Percentiles rank a stretch among this genome's conserved stretches.
phyloP scores from a whole-genome alignment of 2,329 filamentous ascomycete species.

The Verticillium tricorpus region DNA sequence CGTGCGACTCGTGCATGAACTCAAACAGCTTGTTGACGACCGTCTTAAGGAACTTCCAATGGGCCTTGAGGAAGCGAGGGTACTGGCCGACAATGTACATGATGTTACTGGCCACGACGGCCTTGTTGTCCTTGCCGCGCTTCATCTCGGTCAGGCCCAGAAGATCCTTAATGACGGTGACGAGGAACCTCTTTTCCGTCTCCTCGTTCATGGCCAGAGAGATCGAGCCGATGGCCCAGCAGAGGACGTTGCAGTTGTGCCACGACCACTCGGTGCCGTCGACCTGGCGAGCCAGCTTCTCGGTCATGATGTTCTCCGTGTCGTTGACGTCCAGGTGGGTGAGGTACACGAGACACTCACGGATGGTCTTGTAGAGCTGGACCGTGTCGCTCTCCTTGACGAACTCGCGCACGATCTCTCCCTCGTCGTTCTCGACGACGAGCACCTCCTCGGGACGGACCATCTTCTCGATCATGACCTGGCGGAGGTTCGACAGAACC shows the following conservation, averaged over 20 bases:
- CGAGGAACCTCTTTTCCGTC: constrained; percentile 96
- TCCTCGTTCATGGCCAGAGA: constrained; percentile 99
- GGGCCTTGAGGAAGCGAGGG: constrained; percentile 94
- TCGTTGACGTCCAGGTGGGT: constrained; percentile 97
- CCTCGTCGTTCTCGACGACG: constrained; percentile 99
- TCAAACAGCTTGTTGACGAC: constrained; percentile 99
- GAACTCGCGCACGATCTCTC: constrained; percentile 97
- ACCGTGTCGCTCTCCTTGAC: constrained; percentile 99
- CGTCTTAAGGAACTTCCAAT: constrained; percentile 99
- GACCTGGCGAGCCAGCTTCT: constrained; percentile 92
- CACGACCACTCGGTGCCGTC: constrained; percentile 97
- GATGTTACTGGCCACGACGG: constrained; percentile 97
- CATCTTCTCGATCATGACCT: constrained; percentile 99
- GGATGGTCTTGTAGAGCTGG: constrained; percentile 97
- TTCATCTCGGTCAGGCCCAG: constrained; percentile 98
- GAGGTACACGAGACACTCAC: constrained; percentile 93
- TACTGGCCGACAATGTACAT: constrained; percentile 99
- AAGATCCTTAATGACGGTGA: constrained; percentile 97
- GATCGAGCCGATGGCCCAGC: constrained; percentile 98
- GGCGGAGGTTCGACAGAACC: constrained; percentile 85
- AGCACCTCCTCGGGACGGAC: constrained; percentile 95
- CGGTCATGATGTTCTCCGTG: constrained; percentile 98
- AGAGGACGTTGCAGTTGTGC: constrained; percentile 99
- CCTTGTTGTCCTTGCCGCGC: constrained; percentile 98
- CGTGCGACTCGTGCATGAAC: constrained; percentile 99